Evolutionary conservation across 106 monocot species (phyloP).

Genomic region (Agapanthus africanus): DNA sequence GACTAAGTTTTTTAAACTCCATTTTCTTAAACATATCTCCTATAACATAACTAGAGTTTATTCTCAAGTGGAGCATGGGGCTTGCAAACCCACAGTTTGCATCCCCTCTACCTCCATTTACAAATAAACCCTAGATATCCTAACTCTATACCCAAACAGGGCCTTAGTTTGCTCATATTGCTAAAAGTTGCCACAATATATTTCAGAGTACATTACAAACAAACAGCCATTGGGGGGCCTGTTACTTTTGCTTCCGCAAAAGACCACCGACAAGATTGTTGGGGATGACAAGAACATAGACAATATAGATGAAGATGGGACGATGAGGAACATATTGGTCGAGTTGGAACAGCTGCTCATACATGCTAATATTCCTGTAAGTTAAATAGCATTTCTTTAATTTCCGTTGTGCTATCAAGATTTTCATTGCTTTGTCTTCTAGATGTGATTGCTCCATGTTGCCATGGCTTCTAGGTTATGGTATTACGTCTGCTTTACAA

Average conservation of each 20-base stretch:
- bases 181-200: constrained; percentile 3
- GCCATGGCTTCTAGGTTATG: neutral
- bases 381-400: constrained; percentile 19
- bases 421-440: neutral
- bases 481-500: neutral
- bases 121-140: no score
- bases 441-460: neutral
- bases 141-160: no score
- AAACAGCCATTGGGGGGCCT: constrained; percentile 79
- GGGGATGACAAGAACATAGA: constrained; percentile 11
- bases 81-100: no score
- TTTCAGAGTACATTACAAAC: constrained; percentile 65
- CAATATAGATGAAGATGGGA: constrained; percentile 5
- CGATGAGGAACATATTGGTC: constrained; percentile 33
- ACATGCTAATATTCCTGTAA: constrained; percentile 72
- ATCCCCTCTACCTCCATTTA: no score
- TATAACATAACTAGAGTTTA: no score
- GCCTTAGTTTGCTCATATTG: constrained; percentile 2
- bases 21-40: no score
- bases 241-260: constrained; percentile 81
- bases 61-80: no score
- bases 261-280: constrained; percentile 21
- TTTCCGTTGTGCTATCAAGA: neutral
- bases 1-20: no score
- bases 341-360: constrained; percentile 81